phyloP scores from a whole-genome alignment of 1,284 basidiomycete genomes.

The Moesziomyces aphidis region DNA sequence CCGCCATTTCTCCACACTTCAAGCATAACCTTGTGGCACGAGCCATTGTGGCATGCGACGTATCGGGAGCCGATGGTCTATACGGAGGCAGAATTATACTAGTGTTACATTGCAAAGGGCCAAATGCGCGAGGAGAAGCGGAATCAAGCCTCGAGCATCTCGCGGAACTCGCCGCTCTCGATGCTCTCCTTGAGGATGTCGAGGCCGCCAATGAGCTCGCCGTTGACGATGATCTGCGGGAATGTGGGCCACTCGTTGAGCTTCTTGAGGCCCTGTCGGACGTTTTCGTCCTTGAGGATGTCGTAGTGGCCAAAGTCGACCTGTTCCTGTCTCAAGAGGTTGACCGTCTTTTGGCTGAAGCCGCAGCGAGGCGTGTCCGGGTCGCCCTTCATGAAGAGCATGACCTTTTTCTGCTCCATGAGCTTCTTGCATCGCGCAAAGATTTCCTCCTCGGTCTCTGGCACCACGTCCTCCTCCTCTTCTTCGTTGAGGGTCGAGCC shows the following conservation, averaged over 20 bases:
- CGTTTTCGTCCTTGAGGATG: conserved; percentile 79
- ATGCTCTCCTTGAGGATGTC: conserved; percentile 69
- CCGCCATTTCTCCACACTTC: too few species aligned
- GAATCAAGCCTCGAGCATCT: conserved; percentile 71
- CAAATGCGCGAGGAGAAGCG: background rate
- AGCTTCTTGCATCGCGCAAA: conserved; percentile 74
- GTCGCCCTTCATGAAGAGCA: conserved; percentile 98
- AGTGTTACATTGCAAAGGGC: conserved; percentile 29
- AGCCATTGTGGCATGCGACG: too few species aligned
- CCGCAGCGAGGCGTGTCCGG: conserved; percentile 80
- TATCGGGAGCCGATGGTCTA: too few species aligned
- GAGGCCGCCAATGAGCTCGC: conserved; percentile 79
- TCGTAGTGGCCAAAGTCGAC: conserved; percentile 80
- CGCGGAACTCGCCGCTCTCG: conserved; percentile 75
- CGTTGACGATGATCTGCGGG: conserved; percentile 77
- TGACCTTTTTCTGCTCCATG: conserved; percentile 78
- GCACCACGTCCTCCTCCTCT: conserved; percentile 43
- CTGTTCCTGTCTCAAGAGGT: conserved; percentile 74
- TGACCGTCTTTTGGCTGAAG: conserved; percentile 79
- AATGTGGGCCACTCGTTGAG: conserved; percentile 83
- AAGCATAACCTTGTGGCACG: too few species aligned
- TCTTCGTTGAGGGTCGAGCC: conserved; percentile 34
- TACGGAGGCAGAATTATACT: conserved; percentile 1
- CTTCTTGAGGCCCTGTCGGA: conserved; percentile 82
- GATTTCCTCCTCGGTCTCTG: conserved; percentile 78